A percentile compares a stretch with the other conserved stretches of the same genome.
Conservation (phyloP, 352 stramenopile genomes). For the Plasmopara viticola region DNA sequence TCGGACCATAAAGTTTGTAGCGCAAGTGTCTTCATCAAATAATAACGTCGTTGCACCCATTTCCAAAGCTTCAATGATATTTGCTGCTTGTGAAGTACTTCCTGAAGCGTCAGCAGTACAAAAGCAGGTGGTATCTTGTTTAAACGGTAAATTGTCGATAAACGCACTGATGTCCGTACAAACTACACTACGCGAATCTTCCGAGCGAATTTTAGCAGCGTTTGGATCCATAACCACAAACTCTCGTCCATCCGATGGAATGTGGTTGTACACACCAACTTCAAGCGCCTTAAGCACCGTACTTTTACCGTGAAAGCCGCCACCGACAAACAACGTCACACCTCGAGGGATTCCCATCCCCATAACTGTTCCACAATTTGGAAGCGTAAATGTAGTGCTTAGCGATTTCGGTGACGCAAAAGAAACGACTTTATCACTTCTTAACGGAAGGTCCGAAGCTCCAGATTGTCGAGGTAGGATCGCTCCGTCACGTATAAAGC, state of each 20-base stretch:
- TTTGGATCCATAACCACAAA: constrained; percentile 87
- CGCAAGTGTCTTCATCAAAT: constrained; percentile 96
- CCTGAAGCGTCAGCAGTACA: constrained; percentile 91
- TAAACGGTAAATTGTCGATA: constrained; percentile 95
- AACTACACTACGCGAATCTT: constrained; percentile 90
- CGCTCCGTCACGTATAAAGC: constrained; percentile 90
- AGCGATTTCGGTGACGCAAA: constrained; percentile 86
- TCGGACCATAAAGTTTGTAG: constrained; percentile 98
- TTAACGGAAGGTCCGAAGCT: constrained; percentile 50
- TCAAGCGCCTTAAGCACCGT: constrained; percentile 93
- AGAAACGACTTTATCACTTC: constrained; percentile 39
- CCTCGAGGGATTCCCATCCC: constrained; percentile 93
- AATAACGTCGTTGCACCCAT: constrained; percentile 89
- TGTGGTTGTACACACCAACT: constrained; percentile 94
- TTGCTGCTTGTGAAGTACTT: constrained; percentile 94
- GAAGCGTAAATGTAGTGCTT: constrained; percentile 80
- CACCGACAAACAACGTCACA: constrained; percentile 94
- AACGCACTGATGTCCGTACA: constrained; percentile 93
- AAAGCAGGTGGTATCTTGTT: constrained; percentile 90
- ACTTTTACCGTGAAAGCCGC: constrained; percentile 97
- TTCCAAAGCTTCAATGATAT: constrained; percentile 93
- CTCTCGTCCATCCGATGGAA: constrained; percentile 92
- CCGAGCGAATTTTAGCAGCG: constrained; percentile 93
- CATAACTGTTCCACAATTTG: constrained; percentile 71
- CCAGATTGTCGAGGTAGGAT: constrained; percentile 86